Base-by-base conservation (phyloP, 257 asterid species). In the Plectranthus barbatus region DNA sequence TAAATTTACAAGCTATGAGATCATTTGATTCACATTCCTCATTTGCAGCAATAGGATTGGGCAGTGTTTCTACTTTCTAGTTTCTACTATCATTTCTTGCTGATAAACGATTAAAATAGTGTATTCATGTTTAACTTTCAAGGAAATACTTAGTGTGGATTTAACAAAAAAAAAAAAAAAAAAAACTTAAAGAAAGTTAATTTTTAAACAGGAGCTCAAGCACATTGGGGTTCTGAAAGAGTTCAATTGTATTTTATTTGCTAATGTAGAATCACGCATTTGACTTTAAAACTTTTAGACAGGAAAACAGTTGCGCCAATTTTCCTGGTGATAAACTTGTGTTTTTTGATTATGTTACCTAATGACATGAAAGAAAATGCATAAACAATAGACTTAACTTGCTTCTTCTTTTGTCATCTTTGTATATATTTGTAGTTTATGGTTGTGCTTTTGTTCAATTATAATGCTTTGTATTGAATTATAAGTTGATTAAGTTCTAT, bases 1-100 rank as follows among this genome's bases (percentile, higher is more conserved):
- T 86, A 84, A 48, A 5, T 47, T 14, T 9, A n/a, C 69, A 12
- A 62, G 68, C 53, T 55, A 29, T 18, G 12, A 29, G 6, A 15
- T 31, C 66, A 39, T 37, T 33, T 15, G 21, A 48, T 2, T 39
- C 23, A 42, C 21, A 15, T 54, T 46, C 42, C 10, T 33, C 50
- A 37, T 63, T 56, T 62, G 61, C 60, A 18, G 10, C 9, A 5
- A 39, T 4, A 24, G 13, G 21, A 52, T 58, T 53, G 58, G 42
- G 6, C 50, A 18, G 13, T 31, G 40, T n/a, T 44, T 29, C 34
- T 33, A 13, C 55, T 62, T 48, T n/a, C n/a, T n/a, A n/a, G n/a
- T n/a, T n/a, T n/a, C n/a, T n/a, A n/a, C 26, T 61, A 45, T 62
- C 50, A 7, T 42, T 40, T 60, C 13, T 44, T 42, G 39, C 20